A percentile compares a stretch with the other conserved stretches of the same genome.
These are phyloP conservation scores for Colletotrichum sp. DNA, from an alignment of 2,329 filamentous ascomycete genomes.

Conservation along the genomic window DNA sequence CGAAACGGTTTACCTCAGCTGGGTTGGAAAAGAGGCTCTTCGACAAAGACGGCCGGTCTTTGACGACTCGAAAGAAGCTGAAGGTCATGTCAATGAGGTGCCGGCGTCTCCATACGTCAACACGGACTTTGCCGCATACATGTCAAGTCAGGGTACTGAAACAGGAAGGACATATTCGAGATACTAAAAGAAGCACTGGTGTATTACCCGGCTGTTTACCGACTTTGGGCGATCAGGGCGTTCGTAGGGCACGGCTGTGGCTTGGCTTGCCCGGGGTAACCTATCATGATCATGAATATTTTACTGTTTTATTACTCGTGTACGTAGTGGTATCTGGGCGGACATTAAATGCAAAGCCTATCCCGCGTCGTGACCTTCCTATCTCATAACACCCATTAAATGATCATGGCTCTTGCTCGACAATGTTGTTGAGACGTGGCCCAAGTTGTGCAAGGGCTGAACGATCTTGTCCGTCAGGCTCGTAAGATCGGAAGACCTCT, in stretches of 20 bases:
- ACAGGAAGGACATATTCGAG: neutral
- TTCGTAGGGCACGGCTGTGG: neutral
- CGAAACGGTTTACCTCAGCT: slow-evolving; percentile 40
- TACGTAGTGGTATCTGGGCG: slow-evolving; percentile 7
- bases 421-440: slow-evolving; percentile 42
- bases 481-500: slow-evolving; percentile 58
- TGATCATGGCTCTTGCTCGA: slow-evolving; percentile 42
- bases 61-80: neutral
- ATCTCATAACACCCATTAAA: neutral
- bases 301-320: slow-evolving; percentile 14
- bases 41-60: slow-evolving; percentile 4
- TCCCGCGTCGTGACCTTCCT: neutral
- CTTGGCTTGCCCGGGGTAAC: neutral
- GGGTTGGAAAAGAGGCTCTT: slow-evolving; percentile 34
- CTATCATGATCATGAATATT: neutral
- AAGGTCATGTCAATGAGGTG: neutral
- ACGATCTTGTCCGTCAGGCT: slow-evolving; percentile 43
- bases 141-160: neutral
- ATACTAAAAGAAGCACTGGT: neutral
- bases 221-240: neutral
- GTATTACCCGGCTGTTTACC: neutral
- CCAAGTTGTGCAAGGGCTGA: slow-evolving; percentile 45
- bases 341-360: neutral
- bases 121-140: slow-evolving; percentile 16
- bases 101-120: slow-evolving; percentile 10